A percentile compares a stretch with the other conserved stretches of the same genome.
Conservation (phyloP, 176 grass and related monocot genomes). For the Hsuehochloa calcarea region DNA sequence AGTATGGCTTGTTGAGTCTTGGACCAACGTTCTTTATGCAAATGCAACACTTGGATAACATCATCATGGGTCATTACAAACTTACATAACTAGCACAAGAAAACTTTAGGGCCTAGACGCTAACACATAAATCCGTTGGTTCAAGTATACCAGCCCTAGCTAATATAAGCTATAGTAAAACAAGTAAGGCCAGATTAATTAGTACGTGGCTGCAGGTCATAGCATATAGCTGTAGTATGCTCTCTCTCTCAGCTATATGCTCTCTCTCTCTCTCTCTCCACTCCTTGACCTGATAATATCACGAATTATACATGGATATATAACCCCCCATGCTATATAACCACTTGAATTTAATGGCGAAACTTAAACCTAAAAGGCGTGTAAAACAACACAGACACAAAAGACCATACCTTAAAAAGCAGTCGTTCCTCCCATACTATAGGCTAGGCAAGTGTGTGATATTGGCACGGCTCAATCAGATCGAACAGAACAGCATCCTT, state of each 20-base stretch:
- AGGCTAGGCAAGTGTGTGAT: slow-evolving; percentile 52
- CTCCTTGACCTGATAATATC: not conserved
- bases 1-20: not conserved
- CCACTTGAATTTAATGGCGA: not conserved
- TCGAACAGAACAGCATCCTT: not conserved
- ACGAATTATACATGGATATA: not conserved
- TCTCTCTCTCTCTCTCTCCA: not conserved
- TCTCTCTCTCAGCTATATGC: too few relatives aligned
- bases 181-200: not conserved
- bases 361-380: not conserved
- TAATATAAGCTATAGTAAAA: not conserved
- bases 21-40: not conserved
- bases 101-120: not conserved
- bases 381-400: not conserved
- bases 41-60: not conserved
- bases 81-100: not conserved
- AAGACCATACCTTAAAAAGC: slow-evolving; percentile 24
- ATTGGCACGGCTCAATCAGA: slow-evolving; percentile 86
- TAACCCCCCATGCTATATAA: not conserved
- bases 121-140: not conserved
- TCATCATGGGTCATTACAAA: not conserved
- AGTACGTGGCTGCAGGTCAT: not conserved
- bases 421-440: not conserved
- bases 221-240: not conserved
- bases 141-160: not conserved